Evolutionary conservation across 768 basidiomycete genomes (phyloP).

Genomic region (Lactifluus volemus): DNA sequence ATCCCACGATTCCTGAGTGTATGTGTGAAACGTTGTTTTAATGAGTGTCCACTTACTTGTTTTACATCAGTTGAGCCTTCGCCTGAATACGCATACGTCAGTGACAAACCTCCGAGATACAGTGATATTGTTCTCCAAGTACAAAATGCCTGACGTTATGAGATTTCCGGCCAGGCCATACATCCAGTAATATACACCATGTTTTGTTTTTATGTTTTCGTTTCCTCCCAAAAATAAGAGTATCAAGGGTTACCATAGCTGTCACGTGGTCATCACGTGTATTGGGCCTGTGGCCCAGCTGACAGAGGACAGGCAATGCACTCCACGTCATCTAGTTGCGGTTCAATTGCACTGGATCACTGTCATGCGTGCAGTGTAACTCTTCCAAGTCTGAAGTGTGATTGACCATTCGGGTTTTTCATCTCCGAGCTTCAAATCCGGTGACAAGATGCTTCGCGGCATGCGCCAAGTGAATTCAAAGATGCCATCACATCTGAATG

Average conservation of each 20-base stretch:
- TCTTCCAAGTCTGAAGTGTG: not conserved
- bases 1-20: not conserved
- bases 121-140: not conserved
- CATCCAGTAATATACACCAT: no score
- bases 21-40: not conserved
- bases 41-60: not conserved
- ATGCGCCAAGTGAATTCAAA: not conserved
- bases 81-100: not conserved
- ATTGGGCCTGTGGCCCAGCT: no score
- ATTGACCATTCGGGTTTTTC: not conserved
- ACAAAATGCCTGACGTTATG: not conserved
- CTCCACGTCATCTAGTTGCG: no score
- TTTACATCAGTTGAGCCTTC: not conserved
- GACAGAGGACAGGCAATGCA: no score
- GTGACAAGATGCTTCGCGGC: not conserved
- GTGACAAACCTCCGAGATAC: slow-evolving; percentile 1
- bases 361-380: not conserved
- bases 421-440: not conserved
- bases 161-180: not conserved
- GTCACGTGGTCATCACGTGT: no score
- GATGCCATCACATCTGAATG: not conserved
- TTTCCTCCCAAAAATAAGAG: no score
- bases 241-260: no score
- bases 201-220: no score
- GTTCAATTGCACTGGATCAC: no score